A percentile compares a stretch with the other conserved stretches of the same genome.
Conservation (phyloP, 2,329 filamentous ascomycete genomes). For the Ophiostoma australiae region DNA sequence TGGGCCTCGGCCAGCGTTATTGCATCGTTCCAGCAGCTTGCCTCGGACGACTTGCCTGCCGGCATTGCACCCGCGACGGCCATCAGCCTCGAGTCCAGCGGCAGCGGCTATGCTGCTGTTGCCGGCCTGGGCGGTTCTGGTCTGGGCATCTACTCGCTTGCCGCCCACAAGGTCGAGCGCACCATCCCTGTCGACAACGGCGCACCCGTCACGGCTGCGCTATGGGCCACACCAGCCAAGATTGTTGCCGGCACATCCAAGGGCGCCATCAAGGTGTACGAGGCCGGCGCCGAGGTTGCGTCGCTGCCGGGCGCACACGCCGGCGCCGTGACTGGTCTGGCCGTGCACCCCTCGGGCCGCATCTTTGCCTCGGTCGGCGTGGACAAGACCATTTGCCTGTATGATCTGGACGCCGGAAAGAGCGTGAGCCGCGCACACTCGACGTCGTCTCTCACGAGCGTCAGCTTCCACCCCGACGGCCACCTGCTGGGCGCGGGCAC, state of each 20-base stretch:
- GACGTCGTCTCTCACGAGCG: slow-evolving; percentile 68
- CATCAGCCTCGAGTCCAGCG: slow-evolving; percentile 47
- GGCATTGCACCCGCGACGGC: slow-evolving; percentile 45
- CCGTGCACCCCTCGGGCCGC: slow-evolving; percentile 75
- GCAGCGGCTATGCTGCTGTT: slow-evolving; percentile 57
- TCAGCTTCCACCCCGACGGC: slow-evolving; percentile 93
- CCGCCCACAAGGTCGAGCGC: slow-evolving; percentile 62
- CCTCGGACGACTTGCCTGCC: slow-evolving; percentile 43
- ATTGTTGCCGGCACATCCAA: slow-evolving; percentile 67
- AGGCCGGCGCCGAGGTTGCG: slow-evolving; percentile 63
- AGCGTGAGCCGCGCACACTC: slow-evolving; percentile 74
- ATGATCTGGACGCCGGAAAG: slow-evolving; percentile 66
- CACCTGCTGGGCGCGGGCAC: slow-evolving; percentile 84
- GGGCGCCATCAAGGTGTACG: slow-evolving; percentile 74
- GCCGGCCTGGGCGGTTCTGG: slow-evolving; percentile 66
- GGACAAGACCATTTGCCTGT: slow-evolving; percentile 90
- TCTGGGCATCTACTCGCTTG: slow-evolving; percentile 69
- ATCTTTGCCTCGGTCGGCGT: slow-evolving; percentile 81
- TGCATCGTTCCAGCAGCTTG: slow-evolving; percentile 42
- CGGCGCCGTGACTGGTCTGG: slow-evolving; percentile 70
- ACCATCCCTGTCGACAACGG: slow-evolving; percentile 54
- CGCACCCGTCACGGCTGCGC: slow-evolving; percentile 60
- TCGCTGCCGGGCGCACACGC: slow-evolving; percentile 71
- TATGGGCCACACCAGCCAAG: slow-evolving; percentile 64
- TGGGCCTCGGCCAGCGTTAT: slow-evolving; percentile 78